Evolutionary conservation across 1,284 basidiomycete genomes (phyloP).

Genomic region (Ceratobasidium sp.): DNA sequence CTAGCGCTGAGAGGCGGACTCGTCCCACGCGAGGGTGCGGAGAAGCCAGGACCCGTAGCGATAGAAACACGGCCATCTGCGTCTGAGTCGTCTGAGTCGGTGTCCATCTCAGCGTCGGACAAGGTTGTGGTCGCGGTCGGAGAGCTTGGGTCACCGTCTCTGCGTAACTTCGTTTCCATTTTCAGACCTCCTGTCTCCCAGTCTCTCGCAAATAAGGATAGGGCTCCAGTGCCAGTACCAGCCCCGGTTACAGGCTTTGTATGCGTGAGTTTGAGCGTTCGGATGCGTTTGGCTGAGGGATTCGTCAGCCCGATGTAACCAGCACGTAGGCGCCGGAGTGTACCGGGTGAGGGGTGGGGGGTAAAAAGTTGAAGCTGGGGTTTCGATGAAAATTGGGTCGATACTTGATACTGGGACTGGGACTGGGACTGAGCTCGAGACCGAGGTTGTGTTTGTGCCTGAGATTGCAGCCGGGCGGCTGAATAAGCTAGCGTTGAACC

Average conservation of each 20-base stretch:
- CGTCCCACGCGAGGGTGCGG: conserved; percentile 34
- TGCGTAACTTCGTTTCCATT: too few relatives aligned
- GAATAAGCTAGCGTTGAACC: not conserved
- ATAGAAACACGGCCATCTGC: conserved; percentile 1
- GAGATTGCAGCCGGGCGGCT: not conserved
- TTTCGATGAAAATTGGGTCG: not conserved
- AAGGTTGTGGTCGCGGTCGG: conserved; percentile 29
- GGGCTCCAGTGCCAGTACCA: not conserved
- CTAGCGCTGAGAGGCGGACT: conserved; percentile 32
- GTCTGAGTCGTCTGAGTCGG: conserved; percentile 28
- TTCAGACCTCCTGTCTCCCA: not conserved
- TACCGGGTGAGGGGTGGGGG: conserved; percentile 8
- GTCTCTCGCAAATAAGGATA: conserved; percentile 30
- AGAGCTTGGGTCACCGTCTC: not conserved
- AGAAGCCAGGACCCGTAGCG: not conserved
- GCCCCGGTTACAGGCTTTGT: not conserved
- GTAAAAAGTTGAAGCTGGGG: not conserved
- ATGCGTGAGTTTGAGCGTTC: conserved; percentile 26
- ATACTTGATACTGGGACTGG: not conserved
- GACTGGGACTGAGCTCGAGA: not conserved
- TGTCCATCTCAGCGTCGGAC: conserved; percentile 37
- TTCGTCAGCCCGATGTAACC: conserved; percentile 33
- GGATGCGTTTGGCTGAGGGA: conserved; percentile 37
- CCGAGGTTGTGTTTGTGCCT: not conserved
- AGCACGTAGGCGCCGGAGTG: conserved; percentile 18